phyloP scores from a whole-genome alignment of 371 early-diverging fungal species.

The Umbelopsis sp. region DNA sequence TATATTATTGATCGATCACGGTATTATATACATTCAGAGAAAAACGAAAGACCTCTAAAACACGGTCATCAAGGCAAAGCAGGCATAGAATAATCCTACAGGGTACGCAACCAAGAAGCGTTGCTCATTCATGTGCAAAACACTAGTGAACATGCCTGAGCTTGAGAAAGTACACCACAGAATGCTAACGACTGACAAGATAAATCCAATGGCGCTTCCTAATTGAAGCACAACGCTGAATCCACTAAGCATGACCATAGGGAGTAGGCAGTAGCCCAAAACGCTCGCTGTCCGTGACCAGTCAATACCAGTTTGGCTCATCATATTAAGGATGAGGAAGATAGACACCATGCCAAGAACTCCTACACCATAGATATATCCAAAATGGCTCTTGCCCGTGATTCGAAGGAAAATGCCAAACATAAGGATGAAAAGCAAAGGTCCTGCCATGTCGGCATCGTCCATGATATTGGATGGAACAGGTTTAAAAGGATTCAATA shows the following conservation, averaged over 20 bases:
- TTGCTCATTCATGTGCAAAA: slow-evolving; percentile 91
- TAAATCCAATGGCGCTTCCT: slow-evolving; percentile 60
- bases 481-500: slow-evolving; percentile 86
- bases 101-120: slow-evolving; percentile 96
- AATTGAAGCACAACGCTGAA: slow-evolving; percentile 56
- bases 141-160: slow-evolving; percentile 94
- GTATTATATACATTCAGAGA: slow-evolving; percentile 1
- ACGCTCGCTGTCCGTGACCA: slow-evolving; percentile 90
- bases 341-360: slow-evolving; percentile 88
- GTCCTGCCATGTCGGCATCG: slow-evolving; percentile 95
- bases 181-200: slow-evolving; percentile 72
- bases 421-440: slow-evolving; percentile 85
- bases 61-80: slow-evolving; percentile 94
- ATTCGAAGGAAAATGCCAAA: slow-evolving; percentile 87
- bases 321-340: slow-evolving; percentile 89
- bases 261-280: slow-evolving; percentile 95
- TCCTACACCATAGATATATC: slow-evolving; percentile 96
- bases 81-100: slow-evolving; percentile 89
- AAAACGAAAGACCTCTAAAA: slow-evolving; percentile 58
- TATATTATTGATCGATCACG: neutral
- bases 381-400: slow-evolving; percentile 94
- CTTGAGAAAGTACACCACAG: slow-evolving; percentile 95
- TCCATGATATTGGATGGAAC: slow-evolving; percentile 93
- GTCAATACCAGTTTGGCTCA: slow-evolving; percentile 90
- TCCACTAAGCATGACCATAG: slow-evolving; percentile 87